These are phyloP conservation scores for Gaertneriomyces semiglobifer DNA, from an alignment of 192 early-diverging fungal genomes.

Conservation along the genomic window DNA sequence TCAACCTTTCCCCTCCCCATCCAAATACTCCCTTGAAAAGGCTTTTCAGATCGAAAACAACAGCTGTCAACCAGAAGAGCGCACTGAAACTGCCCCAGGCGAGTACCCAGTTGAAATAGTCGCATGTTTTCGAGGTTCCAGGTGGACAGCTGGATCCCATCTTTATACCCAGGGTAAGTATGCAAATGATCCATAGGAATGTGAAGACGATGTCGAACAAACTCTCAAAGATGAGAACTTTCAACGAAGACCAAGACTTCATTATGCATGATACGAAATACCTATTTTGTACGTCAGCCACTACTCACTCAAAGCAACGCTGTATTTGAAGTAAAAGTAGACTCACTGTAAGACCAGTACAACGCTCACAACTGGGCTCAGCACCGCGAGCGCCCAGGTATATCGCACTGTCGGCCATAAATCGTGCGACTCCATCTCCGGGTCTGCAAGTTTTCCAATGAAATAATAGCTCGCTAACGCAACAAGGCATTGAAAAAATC, in stretches of 20 bases:
- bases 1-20: conserved; percentile 33
- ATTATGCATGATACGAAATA: conserved; percentile 38
- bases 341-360: conserved; percentile 40
- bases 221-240: conserved; percentile 33
- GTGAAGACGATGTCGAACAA: conserved; percentile 26
- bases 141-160: conserved; percentile 16
- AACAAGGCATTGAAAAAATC: conserved; percentile 36
- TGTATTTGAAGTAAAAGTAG: neutral
- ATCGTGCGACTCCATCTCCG: conserved; percentile 8
- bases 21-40: conserved; percentile 24
- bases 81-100: conserved; percentile 31
- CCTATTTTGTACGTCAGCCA: neutral
- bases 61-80: conserved; percentile 26
- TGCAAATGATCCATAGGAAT: conserved; percentile 26
- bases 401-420: conserved; percentile 28
- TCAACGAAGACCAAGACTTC: conserved; percentile 38
- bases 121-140: conserved; percentile 13
- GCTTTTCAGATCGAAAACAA: conserved; percentile 29
- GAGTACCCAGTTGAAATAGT: conserved; percentile 32
- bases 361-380: conserved; percentile 29
- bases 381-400: conserved; percentile 33
- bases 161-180: conserved; percentile 1
- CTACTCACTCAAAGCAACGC: neutral
- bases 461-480: conserved; percentile 33
- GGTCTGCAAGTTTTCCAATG: conserved; percentile 18